These are phyloP conservation scores for Solanum pinnatisectum DNA, from an alignment of 257 asterid genomes.

Conservation along the genomic window DNA sequence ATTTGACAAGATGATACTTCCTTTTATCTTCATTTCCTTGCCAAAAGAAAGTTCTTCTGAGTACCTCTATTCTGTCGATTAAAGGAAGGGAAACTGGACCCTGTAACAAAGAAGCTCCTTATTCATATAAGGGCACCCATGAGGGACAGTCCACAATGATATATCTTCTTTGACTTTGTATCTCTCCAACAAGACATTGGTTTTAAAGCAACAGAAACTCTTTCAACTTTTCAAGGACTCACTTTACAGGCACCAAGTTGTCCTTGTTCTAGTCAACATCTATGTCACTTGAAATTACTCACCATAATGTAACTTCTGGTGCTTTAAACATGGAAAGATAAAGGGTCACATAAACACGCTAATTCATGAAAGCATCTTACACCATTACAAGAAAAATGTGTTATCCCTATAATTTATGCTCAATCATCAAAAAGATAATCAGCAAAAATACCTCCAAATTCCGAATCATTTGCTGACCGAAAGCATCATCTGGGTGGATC, in stretches of 20 bases:
- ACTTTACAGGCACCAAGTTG: not conserved
- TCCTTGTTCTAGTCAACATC: not conserved
- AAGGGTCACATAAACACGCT: not conserved
- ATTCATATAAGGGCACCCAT: not conserved
- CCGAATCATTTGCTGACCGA: slow-evolving; percentile 95
- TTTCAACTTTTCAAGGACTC: not conserved
- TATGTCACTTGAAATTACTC: not conserved
- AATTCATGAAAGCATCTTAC: not conserved
- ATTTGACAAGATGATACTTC: too few species aligned
- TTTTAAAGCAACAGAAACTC: not conserved
- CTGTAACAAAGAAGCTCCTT: not conserved
- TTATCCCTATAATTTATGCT: not conserved
- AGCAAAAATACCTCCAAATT: slow-evolving; percentile 74
- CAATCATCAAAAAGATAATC: not conserved
- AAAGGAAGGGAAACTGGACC: not conserved
- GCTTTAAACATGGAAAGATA: not conserved
- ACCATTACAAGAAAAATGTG: not conserved
- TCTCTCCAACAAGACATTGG: not conserved
- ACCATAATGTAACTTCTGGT: not conserved
- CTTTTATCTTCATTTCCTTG: too few species aligned
- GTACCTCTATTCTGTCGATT: not conserved
- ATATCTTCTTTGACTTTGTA: not conserved
- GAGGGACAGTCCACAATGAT: not conserved
- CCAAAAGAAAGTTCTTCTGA: too few species aligned
- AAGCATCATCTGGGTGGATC: slow-evolving; percentile 98